Conservation (phyloP, 2,329 filamentous ascomycete genomes). For the Neofusicoccum laricinum region DNA sequence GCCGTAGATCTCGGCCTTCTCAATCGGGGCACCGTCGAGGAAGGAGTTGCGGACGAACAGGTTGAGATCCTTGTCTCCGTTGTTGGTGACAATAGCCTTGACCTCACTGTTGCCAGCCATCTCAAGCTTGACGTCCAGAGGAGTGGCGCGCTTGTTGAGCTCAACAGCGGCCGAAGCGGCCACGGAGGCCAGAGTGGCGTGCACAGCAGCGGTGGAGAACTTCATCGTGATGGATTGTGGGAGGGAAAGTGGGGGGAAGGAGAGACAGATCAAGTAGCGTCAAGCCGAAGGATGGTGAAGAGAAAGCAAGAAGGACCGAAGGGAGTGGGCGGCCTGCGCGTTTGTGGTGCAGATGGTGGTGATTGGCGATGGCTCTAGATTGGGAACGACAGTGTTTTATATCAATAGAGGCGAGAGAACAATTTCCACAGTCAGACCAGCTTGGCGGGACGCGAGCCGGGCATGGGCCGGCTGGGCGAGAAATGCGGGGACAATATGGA, state of each 20-base stretch:
- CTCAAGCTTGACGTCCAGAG: slow-evolving; percentile 9
- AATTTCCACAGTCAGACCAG: slow-evolving; percentile 7
- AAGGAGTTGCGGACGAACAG: slow-evolving; percentile 50
- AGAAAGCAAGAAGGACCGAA: not conserved
- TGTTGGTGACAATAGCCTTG: slow-evolving; percentile 55
- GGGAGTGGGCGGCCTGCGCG: slow-evolving; percentile 1
- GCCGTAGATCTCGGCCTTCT: not conserved
- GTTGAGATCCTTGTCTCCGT: slow-evolving; percentile 48
- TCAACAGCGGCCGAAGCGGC: not conserved
- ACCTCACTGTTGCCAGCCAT: slow-evolving; percentile 52
- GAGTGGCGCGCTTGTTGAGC: slow-evolving; percentile 3
- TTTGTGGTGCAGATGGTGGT: not conserved
- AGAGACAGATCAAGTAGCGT: not conserved
- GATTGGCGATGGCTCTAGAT: not conserved
- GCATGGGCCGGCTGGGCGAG: not conserved
- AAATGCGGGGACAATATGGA: not conserved
- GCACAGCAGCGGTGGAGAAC: not conserved
- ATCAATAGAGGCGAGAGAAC: not conserved
- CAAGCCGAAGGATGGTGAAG: not conserved
- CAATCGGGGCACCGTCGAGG: slow-evolving; percentile 50
- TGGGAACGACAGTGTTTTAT: not conserved
- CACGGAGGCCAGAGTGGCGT: not conserved
- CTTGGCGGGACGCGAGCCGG: not conserved
- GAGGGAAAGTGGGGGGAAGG: not conserved
- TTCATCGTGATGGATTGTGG: slow-evolving; percentile 20